Percentiles rank a stretch among this genome's conserved stretches.
These are phyloP conservation scores for Septoria petroselini DNA, from an alignment of 2,329 filamentous ascomycete genomes.

Conservation along the genomic window DNA sequence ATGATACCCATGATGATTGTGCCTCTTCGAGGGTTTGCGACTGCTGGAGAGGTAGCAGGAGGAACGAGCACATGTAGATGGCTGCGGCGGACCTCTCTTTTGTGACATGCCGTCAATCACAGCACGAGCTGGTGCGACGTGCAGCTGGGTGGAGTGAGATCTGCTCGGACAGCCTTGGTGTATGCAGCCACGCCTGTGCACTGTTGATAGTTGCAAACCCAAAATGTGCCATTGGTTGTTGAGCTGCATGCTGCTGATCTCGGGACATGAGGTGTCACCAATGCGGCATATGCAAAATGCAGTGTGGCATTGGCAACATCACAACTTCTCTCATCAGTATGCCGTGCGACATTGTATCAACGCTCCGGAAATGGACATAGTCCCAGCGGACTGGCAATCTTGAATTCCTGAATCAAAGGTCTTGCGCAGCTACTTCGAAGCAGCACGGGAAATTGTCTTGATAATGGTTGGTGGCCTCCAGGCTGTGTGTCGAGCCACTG, in stretches of 20 bases:
- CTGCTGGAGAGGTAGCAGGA: not conserved
- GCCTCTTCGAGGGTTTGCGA: not conserved
- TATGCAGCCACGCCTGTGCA: slow-evolving; percentile 8
- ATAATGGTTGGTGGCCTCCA: too few species aligned
- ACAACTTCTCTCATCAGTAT: too few species aligned
- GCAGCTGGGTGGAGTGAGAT: slow-evolving; percentile 10
- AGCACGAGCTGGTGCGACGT: slow-evolving; percentile 9
- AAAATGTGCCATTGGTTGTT: slow-evolving; percentile 10
- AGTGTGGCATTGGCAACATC: too few species aligned
- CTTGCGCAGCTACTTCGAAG: too few species aligned
- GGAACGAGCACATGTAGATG: not conserved
- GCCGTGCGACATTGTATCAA: too few species aligned
- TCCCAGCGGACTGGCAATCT: too few species aligned
- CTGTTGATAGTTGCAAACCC: slow-evolving; percentile 9
- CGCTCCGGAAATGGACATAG: too few species aligned
- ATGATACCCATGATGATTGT: slow-evolving; percentile 27
- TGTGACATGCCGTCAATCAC: slow-evolving; percentile 10
- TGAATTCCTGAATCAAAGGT: too few species aligned
- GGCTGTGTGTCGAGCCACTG: too few species aligned
- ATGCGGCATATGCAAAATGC: slow-evolving; percentile 11
- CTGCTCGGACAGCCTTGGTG: slow-evolving; percentile 8
- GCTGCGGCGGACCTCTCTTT: not conserved
- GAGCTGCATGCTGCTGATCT: slow-evolving; percentile 12
- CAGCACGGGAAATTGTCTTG: too few species aligned
- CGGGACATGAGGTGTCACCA: not conserved